These are phyloP conservation scores for Sabuloglossum arenarium DNA, from an alignment of 495 filamentous ascomycete genomes.

Conservation along the genomic window DNA sequence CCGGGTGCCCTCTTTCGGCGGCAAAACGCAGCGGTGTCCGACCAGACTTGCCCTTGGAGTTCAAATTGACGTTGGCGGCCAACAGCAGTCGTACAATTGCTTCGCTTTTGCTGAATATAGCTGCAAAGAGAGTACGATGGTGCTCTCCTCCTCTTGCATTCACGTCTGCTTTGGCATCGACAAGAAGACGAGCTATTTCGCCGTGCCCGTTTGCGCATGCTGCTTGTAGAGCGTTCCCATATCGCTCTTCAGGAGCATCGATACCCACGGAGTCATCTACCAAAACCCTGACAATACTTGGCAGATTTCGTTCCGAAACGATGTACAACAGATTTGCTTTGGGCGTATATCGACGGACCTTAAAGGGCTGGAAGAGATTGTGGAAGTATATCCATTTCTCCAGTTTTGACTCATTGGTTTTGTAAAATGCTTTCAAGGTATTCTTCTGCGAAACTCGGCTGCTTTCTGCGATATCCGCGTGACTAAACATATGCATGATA, in stretches of 20 bases:
- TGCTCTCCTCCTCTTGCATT: neutral
- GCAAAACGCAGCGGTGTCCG: too few relatives aligned
- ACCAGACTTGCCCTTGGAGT: too few relatives aligned
- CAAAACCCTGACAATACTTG: constrained; percentile 19
- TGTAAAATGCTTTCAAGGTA: constrained; percentile 18
- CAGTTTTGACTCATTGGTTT: neutral
- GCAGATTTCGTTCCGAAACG: constrained; percentile 20
- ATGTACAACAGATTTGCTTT: constrained; percentile 25
- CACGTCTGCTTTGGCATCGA: neutral
- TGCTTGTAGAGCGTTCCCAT: constrained; percentile 23
- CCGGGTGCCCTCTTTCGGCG: neutral
- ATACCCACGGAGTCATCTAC: constrained; percentile 11
- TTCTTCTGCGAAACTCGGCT: constrained; percentile 16
- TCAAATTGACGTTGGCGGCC: neutral
- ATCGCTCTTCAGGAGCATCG: constrained; percentile 17
- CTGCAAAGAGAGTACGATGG: neutral
- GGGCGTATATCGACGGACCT: constrained; percentile 15
- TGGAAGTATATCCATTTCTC: constrained; percentile 18
- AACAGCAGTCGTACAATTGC: neutral
- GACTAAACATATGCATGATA: constrained; percentile 20
- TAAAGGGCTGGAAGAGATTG: constrained; percentile 19
- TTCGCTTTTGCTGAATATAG: neutral
- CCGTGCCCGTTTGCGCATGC: constrained; percentile 17
- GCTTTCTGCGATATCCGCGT: constrained; percentile 21
- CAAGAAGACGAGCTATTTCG: constrained; percentile 12